Evolutionary conservation across 2,329 filamentous ascomycete species (phyloP), one percentile per base, ranked within the genome.

Genomic region (Pseudocercospora musae): DNA sequence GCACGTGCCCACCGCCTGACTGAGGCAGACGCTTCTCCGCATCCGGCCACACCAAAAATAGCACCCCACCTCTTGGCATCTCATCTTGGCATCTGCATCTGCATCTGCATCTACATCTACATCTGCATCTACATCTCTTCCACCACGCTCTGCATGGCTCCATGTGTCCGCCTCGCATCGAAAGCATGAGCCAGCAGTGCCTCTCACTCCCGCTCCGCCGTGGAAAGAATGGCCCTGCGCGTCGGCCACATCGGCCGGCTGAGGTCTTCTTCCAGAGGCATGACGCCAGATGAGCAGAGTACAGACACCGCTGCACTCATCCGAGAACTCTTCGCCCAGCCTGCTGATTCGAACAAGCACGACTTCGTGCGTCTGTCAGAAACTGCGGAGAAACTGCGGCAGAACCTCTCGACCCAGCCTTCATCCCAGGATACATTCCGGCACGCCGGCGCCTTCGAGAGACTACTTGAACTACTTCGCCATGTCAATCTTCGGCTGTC

Each of bases 341-440:
- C 65, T 57, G 66, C 58, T 62, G 54, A 63, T 18, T 56, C 67
- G n/a, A 55, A 58, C 29, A 54, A 57, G 50, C 64, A 63, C 25
- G 66, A 68, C 21, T 48, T 60, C 18, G 20, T 49, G 53, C 65
- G 62, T 21, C 56, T 70, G 21, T 59, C 59, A 53, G 58, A 60
- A n/a, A 61, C 63, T 33, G 66, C 66, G 53, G 60, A 57, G 37
- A 60, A 66, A 60, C 60, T 72, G 46, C 62, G 62, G 58, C 60
- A 57, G 21, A 60, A 70, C 46, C 57, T 72, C 18, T 48, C 40
- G 42, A 46, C 62, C 15, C 59, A 69, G 21, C 46, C 53, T 50
- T 23, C 63, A 15, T 59, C 68, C 31, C 71, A 71, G 60, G 72
- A 73, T 62, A 69, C 63, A 13, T 75, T 75, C 59, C 69, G 73